phyloP scores from a whole-genome alignment of 2,329 filamentous ascomycete species.

The Aspergillus pseudoglaucus region DNA sequence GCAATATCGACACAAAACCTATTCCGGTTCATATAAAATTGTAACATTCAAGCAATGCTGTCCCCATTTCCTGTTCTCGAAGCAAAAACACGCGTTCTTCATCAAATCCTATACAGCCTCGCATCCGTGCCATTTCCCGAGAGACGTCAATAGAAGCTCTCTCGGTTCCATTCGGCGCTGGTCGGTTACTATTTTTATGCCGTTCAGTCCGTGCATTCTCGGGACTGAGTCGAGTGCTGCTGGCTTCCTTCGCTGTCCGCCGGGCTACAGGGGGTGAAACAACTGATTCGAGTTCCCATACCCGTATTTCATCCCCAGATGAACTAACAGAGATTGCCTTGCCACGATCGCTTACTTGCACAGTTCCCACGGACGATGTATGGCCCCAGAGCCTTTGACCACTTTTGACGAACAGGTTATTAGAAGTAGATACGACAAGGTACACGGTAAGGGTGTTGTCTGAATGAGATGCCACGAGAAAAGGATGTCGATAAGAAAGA shows the following conservation, averaged over 20 bases:
- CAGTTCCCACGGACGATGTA: conserved; percentile 80
- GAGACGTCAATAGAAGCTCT: conserved; percentile 28
- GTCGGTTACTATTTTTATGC: neutral
- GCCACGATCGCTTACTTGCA: conserved; percentile 74
- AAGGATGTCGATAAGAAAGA: conserved; percentile 72
- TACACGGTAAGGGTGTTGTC: conserved; percentile 85
- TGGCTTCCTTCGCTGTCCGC: conserved; percentile 38
- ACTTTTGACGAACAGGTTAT: conserved; percentile 60
- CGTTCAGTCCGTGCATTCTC: conserved; percentile 20
- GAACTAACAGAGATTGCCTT: conserved; percentile 86
- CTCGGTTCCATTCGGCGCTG: conserved; percentile 12
- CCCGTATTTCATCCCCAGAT: conserved; percentile 69
- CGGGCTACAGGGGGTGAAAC: conserved; percentile 43
- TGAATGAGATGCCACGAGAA: conserved; percentile 72
- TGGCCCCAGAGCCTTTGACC: conserved; percentile 83
- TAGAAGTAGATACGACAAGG: conserved; percentile 66
- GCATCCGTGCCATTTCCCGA: conserved; percentile 38
- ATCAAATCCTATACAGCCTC: conserved; percentile 76
- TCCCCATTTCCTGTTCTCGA: conserved; percentile 61
- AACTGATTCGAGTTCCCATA: conserved; percentile 83
- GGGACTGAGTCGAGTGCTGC: conserved; percentile 50
- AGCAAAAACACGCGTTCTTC: conserved; percentile 87
- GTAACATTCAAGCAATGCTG: conserved; percentile 73
- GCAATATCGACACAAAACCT: neutral
- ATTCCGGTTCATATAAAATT: conserved; percentile 60